Evolutionary conservation across 805 yeast genomes (phyloP), one percentile per base, ranked within the genome.

Genomic region (Kuraishia hungarica): DNA sequence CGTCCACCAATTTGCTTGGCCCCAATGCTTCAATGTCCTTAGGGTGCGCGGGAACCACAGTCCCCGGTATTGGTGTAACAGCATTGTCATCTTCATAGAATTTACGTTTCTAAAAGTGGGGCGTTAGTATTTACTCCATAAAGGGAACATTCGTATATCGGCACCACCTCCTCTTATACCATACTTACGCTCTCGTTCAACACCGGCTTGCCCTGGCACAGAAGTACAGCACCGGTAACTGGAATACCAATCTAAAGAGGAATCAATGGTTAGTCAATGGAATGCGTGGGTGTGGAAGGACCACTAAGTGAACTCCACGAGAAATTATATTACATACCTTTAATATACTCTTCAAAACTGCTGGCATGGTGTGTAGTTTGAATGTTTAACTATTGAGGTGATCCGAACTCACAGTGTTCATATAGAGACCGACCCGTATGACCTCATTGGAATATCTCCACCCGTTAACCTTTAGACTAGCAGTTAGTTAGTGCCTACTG

Each of bases 51-150:
- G 80, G 73, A 7, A 71, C 67, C 1, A 72, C 66, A 0, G 82
- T 77, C 2, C 84, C 84, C 28, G 84, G 83, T 20, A 78, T 64
- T 2, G 82, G 81, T 1, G 71, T 72, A 20, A 74, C 72, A 10
- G 68, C 61, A 26, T 66, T 64, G 53, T 79, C 83, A 61, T 81
- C 81, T 57, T 76, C 81, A 59, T 81, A 81, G 60, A 81, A 81
- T 19, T 61, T 67, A 51, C 82, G 69, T 56, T 65, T 73, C 57
- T 56, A 20, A 20, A 22, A 24, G 28, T 39, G 39, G 22, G 48
- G n/a, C 2, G 10, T 20, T 8, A 46, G 23, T 46, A 8, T 6
- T 26, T 26, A 26, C 8, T 26, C 5, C 10, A 26, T 26, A 26
- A 26, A 10, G 29, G 5, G 29, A 10, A 20, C 49, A 22, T 5